phyloP scores from a whole-genome alignment of 2,329 filamentous ascomycete genomes.

The Aspergillus sp. region DNA sequence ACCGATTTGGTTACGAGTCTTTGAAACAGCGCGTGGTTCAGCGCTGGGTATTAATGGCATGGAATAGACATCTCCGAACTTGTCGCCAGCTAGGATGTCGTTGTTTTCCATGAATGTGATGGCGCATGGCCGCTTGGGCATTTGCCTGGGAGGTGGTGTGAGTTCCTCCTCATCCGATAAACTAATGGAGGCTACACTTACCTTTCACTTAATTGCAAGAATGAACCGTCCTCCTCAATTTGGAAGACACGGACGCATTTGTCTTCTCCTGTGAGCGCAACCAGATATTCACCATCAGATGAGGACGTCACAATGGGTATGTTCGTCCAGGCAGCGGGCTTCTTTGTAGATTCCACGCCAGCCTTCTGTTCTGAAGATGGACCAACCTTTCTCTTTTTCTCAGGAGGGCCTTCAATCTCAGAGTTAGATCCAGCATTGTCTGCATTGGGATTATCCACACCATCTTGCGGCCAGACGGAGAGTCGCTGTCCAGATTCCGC shows the following conservation, averaged over 20 bases:
- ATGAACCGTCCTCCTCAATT: constrained; percentile 59
- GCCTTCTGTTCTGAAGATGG: constrained; percentile 21
- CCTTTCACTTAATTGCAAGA: constrained; percentile 73
- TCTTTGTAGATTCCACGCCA: constrained; percentile 21
- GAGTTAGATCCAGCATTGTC: constrained; percentile 24
- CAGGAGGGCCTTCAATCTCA: constrained; percentile 38
- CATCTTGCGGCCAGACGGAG: constrained; percentile 57
- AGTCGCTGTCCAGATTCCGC: constrained; percentile 58
- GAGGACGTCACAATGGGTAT: constrained; percentile 70
- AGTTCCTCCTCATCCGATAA: not conserved
- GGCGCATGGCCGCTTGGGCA: constrained; percentile 87
- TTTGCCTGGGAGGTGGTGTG: constrained; percentile 54
- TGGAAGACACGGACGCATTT: constrained; percentile 85
- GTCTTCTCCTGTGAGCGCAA: constrained; percentile 85
- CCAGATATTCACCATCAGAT: constrained; percentile 63
- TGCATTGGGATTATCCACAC: constrained; percentile 23
- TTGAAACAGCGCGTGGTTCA: constrained; percentile 38
- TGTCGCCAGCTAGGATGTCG: constrained; percentile 82
- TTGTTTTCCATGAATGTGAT: constrained; percentile 68
- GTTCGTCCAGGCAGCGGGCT: constrained; percentile 50
- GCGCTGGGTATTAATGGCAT: constrained; percentile 65
- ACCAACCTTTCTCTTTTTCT: constrained; percentile 47
- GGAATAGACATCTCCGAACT: constrained; percentile 94
- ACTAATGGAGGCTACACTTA: constrained; percentile 37
- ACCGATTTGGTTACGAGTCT: constrained; percentile 27